phyloP scores from a whole-genome alignment of 768 basidiomycete genomes.

The Mrakia hoshinonis region DNA sequence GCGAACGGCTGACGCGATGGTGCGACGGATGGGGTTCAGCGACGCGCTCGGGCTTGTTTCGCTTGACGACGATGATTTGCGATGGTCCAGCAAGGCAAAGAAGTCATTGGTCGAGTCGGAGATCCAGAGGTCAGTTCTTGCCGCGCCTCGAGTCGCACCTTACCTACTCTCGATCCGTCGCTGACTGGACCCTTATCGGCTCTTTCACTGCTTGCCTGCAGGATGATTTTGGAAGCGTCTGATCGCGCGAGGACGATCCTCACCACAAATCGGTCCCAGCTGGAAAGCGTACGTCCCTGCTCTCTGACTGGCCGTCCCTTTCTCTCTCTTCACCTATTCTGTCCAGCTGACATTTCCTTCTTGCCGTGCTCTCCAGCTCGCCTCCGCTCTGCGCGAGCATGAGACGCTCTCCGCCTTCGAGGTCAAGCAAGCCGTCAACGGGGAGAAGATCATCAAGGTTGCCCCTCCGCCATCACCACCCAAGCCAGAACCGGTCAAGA shows the following conservation, averaged over 20 bases:
- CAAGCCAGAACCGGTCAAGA: not conserved
- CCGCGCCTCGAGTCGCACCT: not conserved
- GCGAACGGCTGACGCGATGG: constrained; percentile 5
- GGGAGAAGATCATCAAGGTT: not conserved
- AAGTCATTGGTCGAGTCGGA: constrained; percentile 24
- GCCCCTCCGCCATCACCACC: not conserved
- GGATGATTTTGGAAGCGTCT: constrained; percentile 9
- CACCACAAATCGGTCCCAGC: not conserved
- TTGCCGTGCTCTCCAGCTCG: constrained; percentile 3
- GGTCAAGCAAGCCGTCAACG: constrained; percentile 6
- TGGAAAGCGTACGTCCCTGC: constrained; percentile 5
- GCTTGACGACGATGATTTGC: constrained; percentile 8
- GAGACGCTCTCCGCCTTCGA: constrained; percentile 22
- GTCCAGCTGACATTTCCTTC: not conserved
- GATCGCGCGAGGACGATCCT: constrained; percentile 12
- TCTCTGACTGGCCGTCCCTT: not conserved
- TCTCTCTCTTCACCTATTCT: not conserved
- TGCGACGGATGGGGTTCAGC: constrained; percentile 17
- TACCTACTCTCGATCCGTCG: not conserved
- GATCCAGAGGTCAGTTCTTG: not conserved
- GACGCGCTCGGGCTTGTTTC: constrained; percentile 21
- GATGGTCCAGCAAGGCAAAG: constrained; percentile 11
- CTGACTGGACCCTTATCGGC: not conserved
- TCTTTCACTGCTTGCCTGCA: not conserved
- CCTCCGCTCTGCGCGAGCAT: constrained; percentile 17